Evolutionary conservation across 148 eudicot species (phyloP), one percentile per base, ranked within the genome.

Genomic region (Rhododendron simsii): DNA sequence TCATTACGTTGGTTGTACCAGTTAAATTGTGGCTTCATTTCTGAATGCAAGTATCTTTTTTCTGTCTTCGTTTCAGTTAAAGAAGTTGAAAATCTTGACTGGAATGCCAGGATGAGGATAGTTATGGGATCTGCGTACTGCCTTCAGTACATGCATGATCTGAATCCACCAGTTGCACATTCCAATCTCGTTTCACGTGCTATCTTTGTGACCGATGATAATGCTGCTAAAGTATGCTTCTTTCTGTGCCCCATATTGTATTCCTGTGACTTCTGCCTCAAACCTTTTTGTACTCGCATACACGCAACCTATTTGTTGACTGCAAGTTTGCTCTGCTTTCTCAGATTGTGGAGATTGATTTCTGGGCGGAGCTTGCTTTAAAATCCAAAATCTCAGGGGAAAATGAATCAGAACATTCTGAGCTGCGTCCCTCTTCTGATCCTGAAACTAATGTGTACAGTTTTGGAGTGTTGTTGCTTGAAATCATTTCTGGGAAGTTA

Each of bases 41-140:
- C 23, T 51, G 73, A 75, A 53, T 28, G 53, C 51, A 74, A 15
- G 8, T 44, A 50, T 48, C 48, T 23, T 23, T 7, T 7, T 48
- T 44, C 63, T 78, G 65, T 35, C 59, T 80, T 33, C 47, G 85
- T 8, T 91, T 33, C 95, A 97, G 99, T 94, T 33, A 90, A 92
- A 87, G 99, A 97, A 85, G 79, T 93, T 41, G 99, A 95, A 85
- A 95, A 93, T 90, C 96, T 97, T 74, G 99, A 97, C 86, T 97
- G 99, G 99, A 90, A 82, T 82, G 91, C 94, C 30, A 91, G 99
- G 90, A 88, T 89, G 89, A 94, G 99, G 87, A 87, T 93, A 30
- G 91, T 94, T 9, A 97, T 97, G 99, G 99, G 99, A 88, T 88
- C 88, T 6, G 95, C 96, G 23, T 97, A 97, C 85, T 97, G 98